Conservation (phyloP, 352 stramenopile species). For the Globisporangium camurandrum region DNA sequence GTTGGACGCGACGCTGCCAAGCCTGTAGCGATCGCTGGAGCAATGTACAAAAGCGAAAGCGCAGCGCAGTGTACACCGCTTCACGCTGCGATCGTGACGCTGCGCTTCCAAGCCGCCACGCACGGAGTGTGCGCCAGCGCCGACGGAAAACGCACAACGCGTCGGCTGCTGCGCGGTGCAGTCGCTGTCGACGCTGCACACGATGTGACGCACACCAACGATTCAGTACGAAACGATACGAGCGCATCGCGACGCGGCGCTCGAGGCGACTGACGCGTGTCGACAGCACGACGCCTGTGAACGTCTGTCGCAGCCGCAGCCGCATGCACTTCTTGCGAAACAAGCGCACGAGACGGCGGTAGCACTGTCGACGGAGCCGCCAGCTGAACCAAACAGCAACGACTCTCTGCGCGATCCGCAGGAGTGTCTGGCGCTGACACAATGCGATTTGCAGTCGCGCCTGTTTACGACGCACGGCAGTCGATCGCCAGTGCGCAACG, state of each 20-base stretch:
- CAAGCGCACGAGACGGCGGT: slow-evolving; percentile 28
- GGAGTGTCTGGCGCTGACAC: slow-evolving; percentile 10
- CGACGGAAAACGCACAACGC: slow-evolving; percentile 7
- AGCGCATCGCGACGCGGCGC: too few relatives aligned
- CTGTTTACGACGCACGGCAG: background rate
- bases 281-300: slow-evolving; percentile 15
- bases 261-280: slow-evolving; percentile 4
- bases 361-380: slow-evolving; percentile 23
- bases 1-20: background rate
- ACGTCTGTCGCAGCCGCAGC: slow-evolving; percentile 4
- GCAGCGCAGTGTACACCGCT: background rate
- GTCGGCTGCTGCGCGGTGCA: background rate
- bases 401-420: slow-evolving; percentile 6
- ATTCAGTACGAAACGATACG: slow-evolving; percentile 1
- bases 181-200: background rate
- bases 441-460: background rate
- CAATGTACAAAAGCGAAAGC: slow-evolving; percentile 3
- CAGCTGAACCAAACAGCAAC: slow-evolving; percentile 21
- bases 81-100: background rate
- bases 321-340: slow-evolving; percentile 31
- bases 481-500: slow-evolving; percentile 5
- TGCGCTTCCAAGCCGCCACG: slow-evolving; percentile 4
- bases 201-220: slow-evolving; percentile 1
- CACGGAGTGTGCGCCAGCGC: slow-evolving; percentile 1
- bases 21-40: background rate